These are phyloP conservation scores for Alternaria triticimaculans DNA, from an alignment of 2,329 filamentous ascomycete genomes.

Conservation along the genomic window DNA sequence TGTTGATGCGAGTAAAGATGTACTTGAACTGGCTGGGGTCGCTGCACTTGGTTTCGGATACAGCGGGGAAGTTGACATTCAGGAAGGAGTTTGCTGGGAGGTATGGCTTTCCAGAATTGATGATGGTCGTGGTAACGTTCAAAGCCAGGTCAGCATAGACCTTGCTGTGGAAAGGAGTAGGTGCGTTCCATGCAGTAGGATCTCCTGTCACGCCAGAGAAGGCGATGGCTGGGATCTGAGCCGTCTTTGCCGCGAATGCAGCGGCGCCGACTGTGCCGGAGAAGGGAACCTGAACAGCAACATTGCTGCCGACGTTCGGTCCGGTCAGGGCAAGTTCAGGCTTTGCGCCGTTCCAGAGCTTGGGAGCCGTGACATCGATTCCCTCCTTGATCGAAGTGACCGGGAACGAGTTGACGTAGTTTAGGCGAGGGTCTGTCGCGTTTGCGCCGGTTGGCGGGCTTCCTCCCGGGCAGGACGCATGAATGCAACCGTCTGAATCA, in stretches of 20 bases:
- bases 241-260: constrained; percentile 61
- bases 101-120: constrained; percentile 66
- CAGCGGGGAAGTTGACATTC: constrained; percentile 72
- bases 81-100: constrained; percentile 67
- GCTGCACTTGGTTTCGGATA: constrained; percentile 58
- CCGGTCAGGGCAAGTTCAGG: constrained; percentile 71
- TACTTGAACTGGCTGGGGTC: constrained; percentile 65
- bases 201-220: constrained; percentile 65
- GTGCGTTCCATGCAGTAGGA: constrained; percentile 61
- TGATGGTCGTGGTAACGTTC: constrained; percentile 62
- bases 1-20: constrained; percentile 67
- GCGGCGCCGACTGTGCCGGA: constrained; percentile 74
- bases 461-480: constrained; percentile 65
- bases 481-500: constrained; percentile 61
- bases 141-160: constrained; percentile 70
- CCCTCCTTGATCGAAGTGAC: constrained; percentile 69
- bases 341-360: constrained; percentile 58
- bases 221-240: constrained; percentile 69
- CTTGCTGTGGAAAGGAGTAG: constrained; percentile 58
- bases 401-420: constrained; percentile 76
- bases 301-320: constrained; percentile 67
- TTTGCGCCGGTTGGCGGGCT: constrained; percentile 66
- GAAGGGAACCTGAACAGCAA: constrained; percentile 63
- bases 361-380: constrained; percentile 62
- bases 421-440: constrained; percentile 62